Evolutionary conservation across 2,329 filamentous ascomycete genomes (phyloP).

Genomic region (Pseudocercospora vitis): DNA sequence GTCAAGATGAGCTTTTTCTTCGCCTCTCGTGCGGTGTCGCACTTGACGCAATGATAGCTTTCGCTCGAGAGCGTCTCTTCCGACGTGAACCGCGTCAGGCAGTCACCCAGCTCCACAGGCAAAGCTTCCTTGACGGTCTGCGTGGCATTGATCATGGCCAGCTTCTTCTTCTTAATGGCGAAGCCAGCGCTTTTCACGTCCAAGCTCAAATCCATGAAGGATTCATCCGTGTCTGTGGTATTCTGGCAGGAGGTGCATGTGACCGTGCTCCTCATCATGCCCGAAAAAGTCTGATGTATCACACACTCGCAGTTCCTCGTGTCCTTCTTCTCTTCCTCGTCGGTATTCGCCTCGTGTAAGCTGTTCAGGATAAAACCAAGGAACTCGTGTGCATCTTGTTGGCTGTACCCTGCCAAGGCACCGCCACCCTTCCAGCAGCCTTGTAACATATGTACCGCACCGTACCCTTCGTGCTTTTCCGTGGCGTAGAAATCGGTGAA

Average conservation of each 20-base stretch:
- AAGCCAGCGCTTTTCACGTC: slow-evolving; percentile 66
- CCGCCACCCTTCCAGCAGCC: slow-evolving; percentile 79
- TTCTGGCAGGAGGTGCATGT: slow-evolving; percentile 87
- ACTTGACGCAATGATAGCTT: slow-evolving; percentile 83
- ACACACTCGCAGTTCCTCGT: slow-evolving; percentile 72
- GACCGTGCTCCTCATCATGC: slow-evolving; percentile 84
- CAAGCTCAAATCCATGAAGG: slow-evolving; percentile 85
- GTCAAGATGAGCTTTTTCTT: slow-evolving; percentile 83
- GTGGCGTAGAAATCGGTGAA: slow-evolving; percentile 65
- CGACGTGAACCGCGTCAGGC: slow-evolving; percentile 83
- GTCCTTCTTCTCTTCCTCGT: slow-evolving; percentile 36
- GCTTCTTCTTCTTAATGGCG: slow-evolving; percentile 61
- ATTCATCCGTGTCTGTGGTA: slow-evolving; percentile 78
- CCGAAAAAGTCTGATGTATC: slow-evolving; percentile 91
- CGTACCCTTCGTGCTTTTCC: slow-evolving; percentile 84
- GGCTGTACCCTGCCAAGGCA: slow-evolving; percentile 78
- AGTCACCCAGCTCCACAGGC: slow-evolving; percentile 52
- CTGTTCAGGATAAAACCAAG: slow-evolving; percentile 94
- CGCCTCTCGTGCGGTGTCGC: slow-evolving; percentile 71
- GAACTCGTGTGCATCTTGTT: slow-evolving; percentile 96
- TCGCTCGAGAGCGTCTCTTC: slow-evolving; percentile 72
- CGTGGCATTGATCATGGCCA: slow-evolving; percentile 50
- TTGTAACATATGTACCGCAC: slow-evolving; percentile 82
- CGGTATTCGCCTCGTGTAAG: slow-evolving; percentile 74
- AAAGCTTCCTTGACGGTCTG: slow-evolving; percentile 36